Evolutionary conservation across 176 grass and related monocot genomes (phyloP), one percentile per base, ranked within the genome.

Genomic region (Urochloa ruziziensis): DNA sequence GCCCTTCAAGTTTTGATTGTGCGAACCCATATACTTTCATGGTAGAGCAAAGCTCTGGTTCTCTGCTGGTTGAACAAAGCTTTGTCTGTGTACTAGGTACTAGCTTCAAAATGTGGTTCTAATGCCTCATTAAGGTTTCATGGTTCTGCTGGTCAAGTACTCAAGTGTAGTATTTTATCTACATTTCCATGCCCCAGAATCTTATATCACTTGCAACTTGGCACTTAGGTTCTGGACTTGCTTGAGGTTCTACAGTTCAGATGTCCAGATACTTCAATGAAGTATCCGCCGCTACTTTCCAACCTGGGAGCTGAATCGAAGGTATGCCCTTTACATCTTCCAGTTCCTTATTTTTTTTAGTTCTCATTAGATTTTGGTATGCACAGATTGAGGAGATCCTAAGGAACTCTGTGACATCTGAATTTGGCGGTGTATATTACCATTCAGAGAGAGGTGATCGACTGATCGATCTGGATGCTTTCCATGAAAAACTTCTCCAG

Each of bases 381-480:
- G 74, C 32, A 37, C 82, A 98, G 96, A 90, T 98, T 75, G 85
- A 88, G 66, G 91, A 93, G 76, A 90, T 95, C 68, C 85, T 98
- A 62, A 84, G 72, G 73, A 83, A 84, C 84, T 80, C 93, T 70
- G 80, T 76, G 66, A 97, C 88, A 21, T 94, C 87, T 47, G 92
- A 94, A 87, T 77, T 70, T 30, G 92, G 95, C 52, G 92, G 96
- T 80, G 88, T 98, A 59, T 98, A 98, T 90, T 95, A 89, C 88
- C 95, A 88, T 83, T 93, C 96, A 77, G 91, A 98, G 82, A 84
- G 96, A 88, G 93, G 91, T n/a, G 96, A 98, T 47, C 87, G 93
- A 19, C 83, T 95, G 70, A 88, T 98, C 69, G 93, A 98, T 86
- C 81, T 93, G 35, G 93, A 95, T 85, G 90, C 96, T 42, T 91